These are phyloP conservation scores for Sistotremastrum suecicum DNA, from an alignment of 768 basidiomycete genomes.

Conservation along the genomic window DNA sequence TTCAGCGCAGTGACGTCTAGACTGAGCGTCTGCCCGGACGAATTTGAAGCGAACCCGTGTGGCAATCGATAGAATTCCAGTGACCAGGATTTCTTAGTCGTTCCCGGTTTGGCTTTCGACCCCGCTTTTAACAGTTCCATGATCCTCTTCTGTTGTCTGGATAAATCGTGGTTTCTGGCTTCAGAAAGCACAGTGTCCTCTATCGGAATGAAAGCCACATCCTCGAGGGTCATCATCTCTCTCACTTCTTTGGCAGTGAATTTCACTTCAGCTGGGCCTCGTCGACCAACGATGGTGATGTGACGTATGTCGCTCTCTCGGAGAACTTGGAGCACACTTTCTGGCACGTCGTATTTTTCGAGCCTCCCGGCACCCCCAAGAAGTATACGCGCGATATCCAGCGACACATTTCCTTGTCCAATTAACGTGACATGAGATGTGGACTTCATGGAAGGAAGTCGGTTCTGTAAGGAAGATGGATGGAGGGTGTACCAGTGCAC, in stretches of 20 bases:
- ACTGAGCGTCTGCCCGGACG: conserved; percentile 24
- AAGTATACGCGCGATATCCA: conserved; percentile 85
- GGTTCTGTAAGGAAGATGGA: conserved; percentile 41
- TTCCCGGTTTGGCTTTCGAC: conserved; percentile 34
- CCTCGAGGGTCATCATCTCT: conserved; percentile 56
- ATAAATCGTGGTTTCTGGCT: conserved; percentile 22
- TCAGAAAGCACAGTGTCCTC: conserved; percentile 27
- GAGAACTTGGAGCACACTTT: conserved; percentile 56
- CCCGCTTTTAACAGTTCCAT: conserved; percentile 55
- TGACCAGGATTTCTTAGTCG: conserved; percentile 57
- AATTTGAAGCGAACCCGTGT: conserved; percentile 24
- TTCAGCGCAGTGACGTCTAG: conserved; percentile 52
- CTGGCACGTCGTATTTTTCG: conserved; percentile 63
- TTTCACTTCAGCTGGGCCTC: conserved; percentile 79
- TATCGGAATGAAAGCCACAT: conserved; percentile 55
- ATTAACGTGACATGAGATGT: conserved; percentile 63
- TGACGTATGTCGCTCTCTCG: conserved; percentile 47
- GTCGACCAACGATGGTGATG: conserved; percentile 71
- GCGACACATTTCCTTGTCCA: conserved; percentile 89
- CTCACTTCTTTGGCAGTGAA: conserved; percentile 90
- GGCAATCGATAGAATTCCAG: conserved; percentile 76
- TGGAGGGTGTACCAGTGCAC: conserved; percentile 98
- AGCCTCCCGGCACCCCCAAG: conserved; percentile 55
- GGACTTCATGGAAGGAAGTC: conserved; percentile 50
- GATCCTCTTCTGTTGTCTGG: conserved; percentile 52